Evolutionary conservation across 2,329 filamentous ascomycete genomes (phyloP).

Genomic region (Fusarium oxysporum): DNA sequence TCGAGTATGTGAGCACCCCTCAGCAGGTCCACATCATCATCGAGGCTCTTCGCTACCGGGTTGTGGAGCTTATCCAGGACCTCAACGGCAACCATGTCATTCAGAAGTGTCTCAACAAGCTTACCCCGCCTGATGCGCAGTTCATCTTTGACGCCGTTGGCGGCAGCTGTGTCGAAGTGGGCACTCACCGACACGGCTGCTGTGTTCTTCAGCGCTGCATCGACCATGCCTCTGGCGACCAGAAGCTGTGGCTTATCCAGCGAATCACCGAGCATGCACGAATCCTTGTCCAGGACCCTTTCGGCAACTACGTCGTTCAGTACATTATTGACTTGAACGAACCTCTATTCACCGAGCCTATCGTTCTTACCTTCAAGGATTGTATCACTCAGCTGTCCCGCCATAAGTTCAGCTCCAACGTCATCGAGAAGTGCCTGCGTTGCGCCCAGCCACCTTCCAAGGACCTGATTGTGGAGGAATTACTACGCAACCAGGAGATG

Average conservation of each 20-base stretch:
- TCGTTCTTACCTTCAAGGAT: constrained; percentile 83
- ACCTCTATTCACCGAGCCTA: constrained; percentile 85
- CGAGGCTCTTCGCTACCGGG: constrained; percentile 81
- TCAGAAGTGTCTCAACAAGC: constrained; percentile 97
- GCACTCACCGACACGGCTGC: constrained; percentile 96
- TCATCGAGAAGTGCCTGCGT: constrained; percentile 95
- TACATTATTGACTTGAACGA: constrained; percentile 98
- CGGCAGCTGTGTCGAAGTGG: constrained; percentile 85
- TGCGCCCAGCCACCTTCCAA: constrained; percentile 81
- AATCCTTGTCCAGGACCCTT: constrained; percentile 92
- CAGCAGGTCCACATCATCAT: constrained; percentile 91
- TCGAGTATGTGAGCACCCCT: constrained; percentile 90
- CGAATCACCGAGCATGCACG: constrained; percentile 92
- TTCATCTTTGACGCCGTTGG: constrained; percentile 98
- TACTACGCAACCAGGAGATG: constrained; percentile 79
- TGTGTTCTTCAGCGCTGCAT: constrained; percentile 98
- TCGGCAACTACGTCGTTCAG: constrained; percentile 98
- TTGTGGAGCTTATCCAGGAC: constrained; percentile 96
- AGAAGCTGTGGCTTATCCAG: constrained; percentile 87
- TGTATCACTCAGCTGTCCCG: constrained; percentile 80
- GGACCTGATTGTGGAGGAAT: constrained; percentile 86
- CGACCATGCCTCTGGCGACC: constrained; percentile 90
- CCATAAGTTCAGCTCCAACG: constrained; percentile 99
- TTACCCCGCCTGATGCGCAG: constrained; percentile 83
- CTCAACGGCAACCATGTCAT: constrained; percentile 99